These are phyloP conservation scores for Anthracocystis walkeri DNA, from an alignment of 1,284 basidiomycete genomes.

Conservation along the genomic window DNA sequence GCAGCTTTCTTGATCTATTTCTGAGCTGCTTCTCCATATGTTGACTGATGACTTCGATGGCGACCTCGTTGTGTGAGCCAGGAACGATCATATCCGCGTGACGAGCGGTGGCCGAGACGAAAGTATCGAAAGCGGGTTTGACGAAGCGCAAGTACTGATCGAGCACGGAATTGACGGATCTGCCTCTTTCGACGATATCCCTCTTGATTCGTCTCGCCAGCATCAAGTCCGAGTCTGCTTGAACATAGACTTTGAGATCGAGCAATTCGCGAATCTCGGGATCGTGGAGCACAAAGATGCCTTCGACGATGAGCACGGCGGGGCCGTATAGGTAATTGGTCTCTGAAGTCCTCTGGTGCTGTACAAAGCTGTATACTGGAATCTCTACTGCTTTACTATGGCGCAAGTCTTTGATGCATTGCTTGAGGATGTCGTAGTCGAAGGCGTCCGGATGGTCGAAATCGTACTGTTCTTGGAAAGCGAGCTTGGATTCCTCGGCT, in stretches of 20 bases:
- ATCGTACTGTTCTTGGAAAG: slow-evolving; percentile 86
- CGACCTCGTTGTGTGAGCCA: slow-evolving; percentile 71
- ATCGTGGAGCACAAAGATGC: slow-evolving; percentile 88
- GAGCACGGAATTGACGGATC: slow-evolving; percentile 85
- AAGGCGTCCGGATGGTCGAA: slow-evolving; percentile 95
- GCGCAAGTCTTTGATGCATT: slow-evolving; percentile 84
- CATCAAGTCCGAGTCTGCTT: slow-evolving; percentile 94
- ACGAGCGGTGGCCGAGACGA: slow-evolving; percentile 87
- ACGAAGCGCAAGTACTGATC: slow-evolving; percentile 95
- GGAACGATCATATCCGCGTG: slow-evolving; percentile 77
- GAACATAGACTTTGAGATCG: slow-evolving; percentile 82
- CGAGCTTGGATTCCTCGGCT: slow-evolving; percentile 79
- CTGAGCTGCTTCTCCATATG: slow-evolving; percentile 85
- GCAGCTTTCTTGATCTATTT: slow-evolving; percentile 41
- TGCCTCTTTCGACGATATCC: slow-evolving; percentile 87
- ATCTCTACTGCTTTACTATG: slow-evolving; percentile 77
- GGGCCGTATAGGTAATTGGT: slow-evolving; percentile 94
- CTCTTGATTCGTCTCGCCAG: slow-evolving; percentile 89
- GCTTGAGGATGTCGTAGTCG: slow-evolving; percentile 84
- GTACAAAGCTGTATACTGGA: slow-evolving; percentile 91
- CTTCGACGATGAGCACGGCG: slow-evolving; percentile 93
- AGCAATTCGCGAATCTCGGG: slow-evolving; percentile 79
- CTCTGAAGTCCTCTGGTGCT: slow-evolving; percentile 87
- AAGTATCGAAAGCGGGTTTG: slow-evolving; percentile 87
- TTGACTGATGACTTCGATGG: slow-evolving; percentile 91